Evolutionary conservation across 2,329 filamentous ascomycete genomes (phyloP), one percentile per base, ranked within the genome.

Genomic region (Aureobasidium sp.): DNA sequence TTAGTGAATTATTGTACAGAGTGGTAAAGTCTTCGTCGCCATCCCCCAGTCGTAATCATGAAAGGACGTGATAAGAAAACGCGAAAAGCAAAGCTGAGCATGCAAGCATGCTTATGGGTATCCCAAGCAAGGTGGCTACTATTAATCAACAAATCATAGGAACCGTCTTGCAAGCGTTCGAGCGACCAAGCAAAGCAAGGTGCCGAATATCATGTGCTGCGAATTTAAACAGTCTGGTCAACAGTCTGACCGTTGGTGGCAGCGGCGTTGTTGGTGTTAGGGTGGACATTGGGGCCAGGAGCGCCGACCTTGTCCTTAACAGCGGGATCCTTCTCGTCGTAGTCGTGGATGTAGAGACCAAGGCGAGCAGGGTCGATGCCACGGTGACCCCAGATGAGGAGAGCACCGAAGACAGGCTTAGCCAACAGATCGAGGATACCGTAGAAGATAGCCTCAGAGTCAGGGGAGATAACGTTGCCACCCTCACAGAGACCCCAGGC

Each of bases 401-500:
- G 69, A 13, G 78, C 76, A 17, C 84, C 83, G 66, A 88, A 89
- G 9, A 82, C 76, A 0, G 84, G 84, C 75, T 88, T 89, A 7
- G 86, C 80, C 3, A 87, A 64, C 5, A 88, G 72, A 64, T 89
- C 87, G 0, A 90, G 77, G 3, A 88, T 74, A 46, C 86, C 85
- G 69, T 89, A 90, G 70, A 89, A 88, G 63, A 87, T 74, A 12
- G 84, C 84, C 69, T 89, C 87, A 0, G 82, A 83, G 68, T 89
- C 86, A 0, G 84, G 82, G 2, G 85, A 73, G 56, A 88, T 87
- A 65, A 87, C 73, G 67, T 88, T 88, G 12, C 84, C 85, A 36
- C 84, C 85, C 72, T 88, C 85, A 47, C 74, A 78, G 2, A 87
- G 68, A 61, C 84, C 85, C 84, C 85, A 88, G 26, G 81, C 79